phyloP scores from a whole-genome alignment of 2,329 filamentous ascomycete species.

The Aspergillus proliferans region DNA sequence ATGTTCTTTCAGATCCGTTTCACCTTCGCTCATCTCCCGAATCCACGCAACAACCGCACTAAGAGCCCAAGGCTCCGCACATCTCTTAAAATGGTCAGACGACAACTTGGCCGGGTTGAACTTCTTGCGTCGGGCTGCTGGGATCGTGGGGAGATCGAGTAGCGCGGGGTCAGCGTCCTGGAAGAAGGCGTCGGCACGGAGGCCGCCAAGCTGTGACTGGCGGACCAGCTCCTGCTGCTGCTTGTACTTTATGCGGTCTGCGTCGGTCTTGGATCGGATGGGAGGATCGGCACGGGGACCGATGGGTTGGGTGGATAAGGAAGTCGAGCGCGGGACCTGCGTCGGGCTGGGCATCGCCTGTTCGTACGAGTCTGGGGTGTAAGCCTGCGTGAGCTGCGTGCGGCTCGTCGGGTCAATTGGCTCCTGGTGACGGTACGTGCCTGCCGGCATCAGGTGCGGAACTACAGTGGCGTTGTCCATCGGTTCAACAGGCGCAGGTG shows the following conservation, averaged over 20 bases:
- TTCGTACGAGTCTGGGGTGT: conserved; percentile 49
- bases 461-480: conserved; percentile 40
- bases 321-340: conserved; percentile 66
- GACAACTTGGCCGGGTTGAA: conserved; percentile 83
- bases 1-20: conserved; percentile 77
- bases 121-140: conserved; percentile 69
- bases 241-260: conserved; percentile 56
- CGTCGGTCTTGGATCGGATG: conserved; percentile 90
- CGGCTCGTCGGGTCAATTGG: conserved; percentile 34
- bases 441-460: conserved; percentile 47
- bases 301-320: conserved; percentile 72
- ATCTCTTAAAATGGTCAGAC: conserved; percentile 73
- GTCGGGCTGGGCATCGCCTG: conserved; percentile 38
- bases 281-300: conserved; percentile 73
- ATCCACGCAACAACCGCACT: conserved; percentile 85
- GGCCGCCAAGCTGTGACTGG: conserved; percentile 42
- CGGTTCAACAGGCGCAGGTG: conserved; percentile 56
- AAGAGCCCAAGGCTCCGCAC: conserved; percentile 84
- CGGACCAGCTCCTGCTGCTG: conserved; percentile 50
- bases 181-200: conserved; percentile 47
- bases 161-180: conserved; percentile 46
- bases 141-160: conserved; percentile 79
- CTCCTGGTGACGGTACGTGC: conserved; percentile 53
- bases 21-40: conserved; percentile 81
- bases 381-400: conserved; percentile 32